A percentile compares a stretch with the other conserved stretches of the same genome.
phyloP scores from a whole-genome alignment of 2,329 filamentous ascomycete genomes.

The Colletotrichum chlorophyti region DNA sequence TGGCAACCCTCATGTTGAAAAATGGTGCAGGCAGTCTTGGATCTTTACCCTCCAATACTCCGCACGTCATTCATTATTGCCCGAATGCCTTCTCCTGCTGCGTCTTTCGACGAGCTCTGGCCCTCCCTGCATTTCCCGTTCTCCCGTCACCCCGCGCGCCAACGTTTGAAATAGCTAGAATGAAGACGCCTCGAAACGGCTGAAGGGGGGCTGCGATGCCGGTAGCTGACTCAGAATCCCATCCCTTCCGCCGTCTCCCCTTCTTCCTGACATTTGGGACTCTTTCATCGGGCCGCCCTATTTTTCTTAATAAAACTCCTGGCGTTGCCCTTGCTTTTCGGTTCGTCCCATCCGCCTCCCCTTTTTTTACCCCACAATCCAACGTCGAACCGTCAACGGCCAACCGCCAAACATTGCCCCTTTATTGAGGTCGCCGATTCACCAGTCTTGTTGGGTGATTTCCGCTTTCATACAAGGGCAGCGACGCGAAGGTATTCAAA shows the following conservation, averaged over 20 bases:
- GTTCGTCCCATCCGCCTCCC: constrained; percentile 15
- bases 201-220: neutral
- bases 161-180: neutral
- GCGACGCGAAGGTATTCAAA: neutral
- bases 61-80: neutral
- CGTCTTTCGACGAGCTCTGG: neutral
- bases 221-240: constrained; percentile 22
- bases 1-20: neutral
- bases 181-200: constrained; percentile 14
- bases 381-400: neutral
- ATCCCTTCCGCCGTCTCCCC: neutral
- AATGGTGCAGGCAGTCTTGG: neutral
- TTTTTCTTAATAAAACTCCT: constrained; percentile 3
- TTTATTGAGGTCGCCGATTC: constrained; percentile 1
- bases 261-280: neutral
- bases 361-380: constrained; percentile 6
- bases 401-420: neutral
- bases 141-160: neutral
- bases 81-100: neutral
- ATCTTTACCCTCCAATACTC: neutral
- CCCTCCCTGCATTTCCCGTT: neutral
- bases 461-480: neutral
- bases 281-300: neutral
- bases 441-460: neutral
- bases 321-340: neutral